Conservation (phyloP, 1,284 basidiomycete species). For the Rhodotorula sp. region DNA sequence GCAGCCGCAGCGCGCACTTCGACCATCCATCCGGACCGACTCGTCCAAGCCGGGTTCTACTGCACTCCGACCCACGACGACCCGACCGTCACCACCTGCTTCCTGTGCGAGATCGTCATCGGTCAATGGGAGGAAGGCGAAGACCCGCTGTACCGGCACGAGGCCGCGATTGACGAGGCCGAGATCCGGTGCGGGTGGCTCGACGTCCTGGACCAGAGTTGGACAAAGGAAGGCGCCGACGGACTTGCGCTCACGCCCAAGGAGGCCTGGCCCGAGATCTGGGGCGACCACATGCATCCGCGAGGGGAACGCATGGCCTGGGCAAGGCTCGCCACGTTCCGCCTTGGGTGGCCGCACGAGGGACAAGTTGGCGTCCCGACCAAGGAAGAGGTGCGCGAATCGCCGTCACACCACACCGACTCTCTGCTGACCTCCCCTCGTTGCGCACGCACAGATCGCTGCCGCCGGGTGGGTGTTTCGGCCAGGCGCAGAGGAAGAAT, state of each 20-base stretch:
- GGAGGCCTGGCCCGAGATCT: slow-evolving; percentile 12
- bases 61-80: slow-evolving; percentile 24
- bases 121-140: slow-evolving; percentile 33
- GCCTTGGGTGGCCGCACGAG: slow-evolving; percentile 30
- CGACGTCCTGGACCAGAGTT: not conserved
- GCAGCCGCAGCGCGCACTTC: slow-evolving; percentile 8
- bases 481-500: slow-evolving; percentile 14
- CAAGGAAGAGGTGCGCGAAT: slow-evolving; percentile 23
- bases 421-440: too few relatives aligned
- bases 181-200: slow-evolving; percentile 18
- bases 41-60: slow-evolving; percentile 32
- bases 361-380: slow-evolving; percentile 26
- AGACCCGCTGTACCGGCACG: slow-evolving; percentile 20
- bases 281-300: slow-evolving; percentile 18
- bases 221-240: slow-evolving; percentile 6
- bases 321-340: slow-evolving; percentile 24
- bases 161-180: slow-evolving; percentile 18
- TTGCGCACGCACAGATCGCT: slow-evolving; percentile 34
- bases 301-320: slow-evolving; percentile 9
- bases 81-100: slow-evolving; percentile 33
- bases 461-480: slow-evolving; percentile 33
- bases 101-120: slow-evolving; percentile 25
- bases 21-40: slow-evolving; percentile 32
- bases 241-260: not conserved
- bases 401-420: too few relatives aligned